Evolutionary conservation across 176 grass and related monocot species (phyloP).

Genomic region (Phyllostachys edulis): DNA sequence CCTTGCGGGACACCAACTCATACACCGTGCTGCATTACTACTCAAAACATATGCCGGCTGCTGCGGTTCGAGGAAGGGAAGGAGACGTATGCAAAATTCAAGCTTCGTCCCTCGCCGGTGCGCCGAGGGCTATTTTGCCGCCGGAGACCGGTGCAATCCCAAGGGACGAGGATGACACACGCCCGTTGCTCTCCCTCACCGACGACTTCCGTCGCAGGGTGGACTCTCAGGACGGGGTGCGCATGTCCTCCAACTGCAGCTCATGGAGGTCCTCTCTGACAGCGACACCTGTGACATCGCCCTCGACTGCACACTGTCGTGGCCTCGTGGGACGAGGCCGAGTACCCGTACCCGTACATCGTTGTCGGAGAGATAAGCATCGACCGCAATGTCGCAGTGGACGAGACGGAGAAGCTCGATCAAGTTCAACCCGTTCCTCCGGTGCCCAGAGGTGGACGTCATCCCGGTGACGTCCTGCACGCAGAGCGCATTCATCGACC

Average conservation of each 20-base stretch:
- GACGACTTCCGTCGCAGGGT: constrained; percentile 57
- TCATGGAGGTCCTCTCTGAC: constrained; percentile 48
- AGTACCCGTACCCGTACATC: constrained; percentile 59
- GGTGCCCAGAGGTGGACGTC: constrained; percentile 59
- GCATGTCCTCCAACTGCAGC: constrained; percentile 54
- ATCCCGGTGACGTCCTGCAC: constrained; percentile 54
- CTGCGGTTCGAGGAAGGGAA: constrained; percentile 58
- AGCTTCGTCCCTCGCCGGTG: constrained; percentile 48
- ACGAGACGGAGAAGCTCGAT: constrained; percentile 63
- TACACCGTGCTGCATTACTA: constrained; percentile 68
- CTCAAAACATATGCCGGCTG: constrained; percentile 64
- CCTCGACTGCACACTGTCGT: constrained; percentile 56
- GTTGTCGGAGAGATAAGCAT: constrained; percentile 64
- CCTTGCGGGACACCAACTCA: constrained; percentile 59
- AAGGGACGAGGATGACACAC: constrained; percentile 54
- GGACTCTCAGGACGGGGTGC: constrained; percentile 42
- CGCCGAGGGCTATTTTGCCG: constrained; percentile 40
- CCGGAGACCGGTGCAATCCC: constrained; percentile 68
- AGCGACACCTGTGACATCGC: constrained; percentile 29
- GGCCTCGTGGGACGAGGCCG: constrained; percentile 55
- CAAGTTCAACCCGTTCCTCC: constrained; percentile 74
- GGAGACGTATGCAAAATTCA: constrained; percentile 75
- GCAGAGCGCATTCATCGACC: constrained; percentile 75
- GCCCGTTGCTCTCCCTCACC: constrained; percentile 62
- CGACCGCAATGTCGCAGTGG: constrained; percentile 35